A percentile compares a stretch with the other conserved stretches of the same genome.
These are phyloP conservation scores for Turnera subulata DNA, from an alignment of 345 rosid genomes.

Conservation along the genomic window DNA sequence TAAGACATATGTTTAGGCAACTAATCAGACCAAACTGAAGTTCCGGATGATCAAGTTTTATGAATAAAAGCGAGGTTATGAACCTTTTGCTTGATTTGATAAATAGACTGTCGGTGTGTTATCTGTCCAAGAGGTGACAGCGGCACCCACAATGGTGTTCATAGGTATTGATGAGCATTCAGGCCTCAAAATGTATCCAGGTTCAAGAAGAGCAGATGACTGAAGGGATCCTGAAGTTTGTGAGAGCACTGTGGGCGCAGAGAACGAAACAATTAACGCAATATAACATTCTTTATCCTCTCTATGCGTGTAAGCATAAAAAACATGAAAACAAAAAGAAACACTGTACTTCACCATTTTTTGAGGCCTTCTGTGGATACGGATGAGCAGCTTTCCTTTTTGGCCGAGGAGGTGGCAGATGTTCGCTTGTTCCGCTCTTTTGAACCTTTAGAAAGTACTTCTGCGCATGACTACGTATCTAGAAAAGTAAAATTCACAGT, in stretches of 20 bases:
- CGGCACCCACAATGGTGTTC: slow-evolving; percentile 30
- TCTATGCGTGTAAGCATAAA: no score
- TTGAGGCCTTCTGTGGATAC: slow-evolving; percentile 84
- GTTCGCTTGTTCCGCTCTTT: slow-evolving; percentile 81
- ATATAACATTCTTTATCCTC: no score
- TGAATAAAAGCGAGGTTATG: background rate
- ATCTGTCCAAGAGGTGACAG: slow-evolving; percentile 50
- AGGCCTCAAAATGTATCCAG: slow-evolving; percentile 35
- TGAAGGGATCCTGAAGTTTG: slow-evolving; percentile 28
- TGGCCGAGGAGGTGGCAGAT: slow-evolving; percentile 94
- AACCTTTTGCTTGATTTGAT: slow-evolving; percentile 45
- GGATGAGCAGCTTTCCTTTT: slow-evolving; percentile 94
- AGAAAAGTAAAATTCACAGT: no score
- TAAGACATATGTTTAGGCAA: background rate
- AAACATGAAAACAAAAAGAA: no score
- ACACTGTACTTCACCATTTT: slow-evolving; percentile 59
- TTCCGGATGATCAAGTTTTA: background rate
- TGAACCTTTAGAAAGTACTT: slow-evolving; percentile 89
- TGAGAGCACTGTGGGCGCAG: no score
- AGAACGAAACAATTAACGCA: no score
- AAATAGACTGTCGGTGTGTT: slow-evolving; percentile 34
- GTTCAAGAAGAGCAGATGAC: slow-evolving; percentile 44
- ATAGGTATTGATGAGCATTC: slow-evolving; percentile 43
- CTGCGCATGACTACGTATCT: slow-evolving; percentile 79
- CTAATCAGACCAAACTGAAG: background rate